Percentiles rank a stretch among this genome's conserved stretches.
These are phyloP conservation scores for Quillaja saponaria DNA, from an alignment of 306 rosid species.

Conservation along the genomic window DNA sequence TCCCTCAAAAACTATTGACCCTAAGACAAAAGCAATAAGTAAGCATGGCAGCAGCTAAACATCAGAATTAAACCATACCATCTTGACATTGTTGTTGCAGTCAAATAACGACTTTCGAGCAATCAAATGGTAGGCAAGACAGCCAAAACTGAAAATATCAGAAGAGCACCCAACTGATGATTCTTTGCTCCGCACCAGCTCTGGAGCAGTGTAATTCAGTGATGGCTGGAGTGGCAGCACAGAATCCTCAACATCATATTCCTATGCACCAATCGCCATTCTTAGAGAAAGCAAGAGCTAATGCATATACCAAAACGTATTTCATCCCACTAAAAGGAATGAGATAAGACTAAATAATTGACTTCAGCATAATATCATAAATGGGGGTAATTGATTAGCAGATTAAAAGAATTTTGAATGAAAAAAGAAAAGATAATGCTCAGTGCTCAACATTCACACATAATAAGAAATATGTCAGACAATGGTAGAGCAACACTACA, in stretches of 20 bases:
- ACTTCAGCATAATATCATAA: neutral
- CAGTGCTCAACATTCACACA: conserved; percentile 12
- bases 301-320: conserved; percentile 10
- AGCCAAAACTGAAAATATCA: conserved; percentile 96
- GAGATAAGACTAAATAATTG: conserved; percentile 11
- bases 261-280: conserved; percentile 48
- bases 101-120: conserved; percentile 82
- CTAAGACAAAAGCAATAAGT: too few species aligned
- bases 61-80: conserved; percentile 54
- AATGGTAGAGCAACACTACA: too few species aligned
- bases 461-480: conserved; percentile 6
- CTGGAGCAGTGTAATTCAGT: conserved; percentile 93
- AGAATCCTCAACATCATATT: conserved; percentile 95
- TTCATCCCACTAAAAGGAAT: conserved; percentile 7
- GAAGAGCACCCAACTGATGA: conserved; percentile 63
- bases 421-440: neutral
- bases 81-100: conserved; percentile 91
- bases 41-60: too few species aligned
- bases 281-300: conserved; percentile 25
- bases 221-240: conserved; percentile 90
- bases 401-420: conserved; percentile 20
- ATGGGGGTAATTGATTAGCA: conserved; percentile 1
- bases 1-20: too few species aligned
- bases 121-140: conserved; percentile 91
- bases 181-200: conserved; percentile 65